A percentile compares a stretch with the other conserved stretches of the same genome.
These are phyloP conservation scores for Draba incana DNA, from an alignment of 345 rosid species.

Conservation along the genomic window DNA sequence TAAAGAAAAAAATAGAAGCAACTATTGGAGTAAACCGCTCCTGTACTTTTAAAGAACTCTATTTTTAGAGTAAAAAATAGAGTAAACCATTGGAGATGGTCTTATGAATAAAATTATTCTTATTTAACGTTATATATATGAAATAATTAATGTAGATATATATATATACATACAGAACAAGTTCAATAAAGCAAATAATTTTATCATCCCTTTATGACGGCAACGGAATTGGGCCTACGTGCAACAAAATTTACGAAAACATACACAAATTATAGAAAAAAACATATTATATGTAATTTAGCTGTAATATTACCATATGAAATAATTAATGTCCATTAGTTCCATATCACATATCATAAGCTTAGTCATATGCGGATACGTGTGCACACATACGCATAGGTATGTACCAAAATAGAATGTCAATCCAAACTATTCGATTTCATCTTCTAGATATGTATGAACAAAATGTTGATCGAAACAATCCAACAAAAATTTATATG, in stretches of 20 bases:
- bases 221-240: constrained; percentile 28
- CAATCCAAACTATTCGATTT: not conserved
- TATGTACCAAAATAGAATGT: not conserved
- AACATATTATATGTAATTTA: constrained; percentile 15
- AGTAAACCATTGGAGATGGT: too few relatives aligned
- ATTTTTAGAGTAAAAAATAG: too few relatives aligned
- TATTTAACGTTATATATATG: not conserved
- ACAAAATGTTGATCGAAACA: not conserved
- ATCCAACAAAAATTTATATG: not conserved
- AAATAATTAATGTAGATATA: not conserved
- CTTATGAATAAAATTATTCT: constrained; percentile 2
- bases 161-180: not conserved
- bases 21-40: too few relatives aligned
- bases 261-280: too few relatives aligned
- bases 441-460: not conserved
- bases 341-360: constrained; percentile 15
- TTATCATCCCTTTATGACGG: constrained; percentile 8
- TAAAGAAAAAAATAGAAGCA: too few relatives aligned
- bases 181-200: constrained; percentile 6
- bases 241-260: constrained; percentile 5
- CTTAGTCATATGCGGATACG: not conserved
- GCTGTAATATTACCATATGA: constrained; percentile 22
- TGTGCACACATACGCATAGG: not conserved
- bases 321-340: constrained; percentile 13
- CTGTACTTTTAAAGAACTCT: too few relatives aligned